Conservation (phyloP, 345 rosid species). For the Chamaenerion angustifolium region DNA sequence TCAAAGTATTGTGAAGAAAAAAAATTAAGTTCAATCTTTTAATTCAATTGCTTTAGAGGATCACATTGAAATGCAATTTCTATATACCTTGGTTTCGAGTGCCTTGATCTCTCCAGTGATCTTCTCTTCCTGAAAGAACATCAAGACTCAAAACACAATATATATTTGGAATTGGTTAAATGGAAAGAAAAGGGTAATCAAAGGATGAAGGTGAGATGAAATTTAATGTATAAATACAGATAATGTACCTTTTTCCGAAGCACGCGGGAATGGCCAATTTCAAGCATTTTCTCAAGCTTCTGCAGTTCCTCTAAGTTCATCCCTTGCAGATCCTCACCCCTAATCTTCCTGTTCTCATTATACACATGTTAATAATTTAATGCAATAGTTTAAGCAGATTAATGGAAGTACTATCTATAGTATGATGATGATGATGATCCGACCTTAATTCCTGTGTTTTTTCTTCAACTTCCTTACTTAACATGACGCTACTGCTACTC, state of each 20-base stretch:
- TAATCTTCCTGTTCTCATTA: constrained; percentile 39
- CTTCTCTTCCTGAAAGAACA: constrained; percentile 24
- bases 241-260: constrained; percentile 19
- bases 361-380: not conserved
- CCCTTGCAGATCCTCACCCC: constrained; percentile 43
- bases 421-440: not conserved
- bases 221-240: not conserved
- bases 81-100: constrained; percentile 37
- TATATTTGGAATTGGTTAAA: not conserved
- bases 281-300: constrained; percentile 33
- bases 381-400: not conserved
- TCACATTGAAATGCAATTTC: not conserved
- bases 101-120: constrained; percentile 30
- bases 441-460: constrained; percentile 46
- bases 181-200: not conserved
- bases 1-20: too few relatives aligned
- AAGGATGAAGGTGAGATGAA: not conserved
- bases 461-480: constrained; percentile 42
- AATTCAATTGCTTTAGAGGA: too few relatives aligned
- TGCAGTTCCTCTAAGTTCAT: constrained; percentile 33
- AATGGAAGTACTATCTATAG: not conserved
- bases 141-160: not conserved
- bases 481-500: constrained; percentile 19
- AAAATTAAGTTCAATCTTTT: too few relatives aligned
- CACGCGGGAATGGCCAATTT: constrained; percentile 25